These are phyloP conservation scores for Nannochloropsis granulata DNA, from an alignment of 108 stramenopile genomes.

Conservation along the genomic window DNA sequence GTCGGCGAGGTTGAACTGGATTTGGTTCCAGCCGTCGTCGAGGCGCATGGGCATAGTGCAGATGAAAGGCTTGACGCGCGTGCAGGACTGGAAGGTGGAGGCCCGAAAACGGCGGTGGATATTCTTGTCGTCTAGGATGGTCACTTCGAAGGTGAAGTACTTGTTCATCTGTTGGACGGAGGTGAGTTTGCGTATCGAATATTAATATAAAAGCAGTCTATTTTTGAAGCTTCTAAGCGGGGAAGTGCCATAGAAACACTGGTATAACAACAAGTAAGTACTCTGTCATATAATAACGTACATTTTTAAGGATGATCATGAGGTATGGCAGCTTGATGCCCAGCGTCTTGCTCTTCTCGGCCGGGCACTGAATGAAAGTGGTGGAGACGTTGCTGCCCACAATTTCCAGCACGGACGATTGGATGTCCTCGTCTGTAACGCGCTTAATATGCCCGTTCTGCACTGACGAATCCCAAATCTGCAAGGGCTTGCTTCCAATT, in stretches of 20 bases:
- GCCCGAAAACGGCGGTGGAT: conserved; percentile 72
- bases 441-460: conserved; percentile 80
- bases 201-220: not conserved
- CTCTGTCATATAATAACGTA: not conserved
- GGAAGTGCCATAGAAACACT: not conserved
- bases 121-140: conserved; percentile 77
- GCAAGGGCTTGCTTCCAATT: conserved; percentile 69
- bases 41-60: conserved; percentile 88
- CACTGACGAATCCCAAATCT: conserved; percentile 67
- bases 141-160: conserved; percentile 87
- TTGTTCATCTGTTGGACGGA: conserved; percentile 49
- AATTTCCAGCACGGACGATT: conserved; percentile 76
- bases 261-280: not conserved
- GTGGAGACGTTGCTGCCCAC: conserved; percentile 80
- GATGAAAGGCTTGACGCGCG: conserved; percentile 79
- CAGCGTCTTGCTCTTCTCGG: conserved; percentile 59
- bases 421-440: conserved; percentile 76
- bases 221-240: not conserved
- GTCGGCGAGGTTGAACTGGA: conserved; percentile 77
- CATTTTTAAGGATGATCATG: conserved; percentile 83
- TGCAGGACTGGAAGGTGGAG: conserved; percentile 73
- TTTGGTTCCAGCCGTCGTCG: conserved; percentile 88
- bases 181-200: not conserved
- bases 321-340: conserved; percentile 80
- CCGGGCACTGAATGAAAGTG: conserved; percentile 72